A percentile compares a stretch with the other conserved stretches of the same genome.
Conservation (phyloP, 169 alveolate genomes). For the Cyclospora cayetanensis region DNA sequence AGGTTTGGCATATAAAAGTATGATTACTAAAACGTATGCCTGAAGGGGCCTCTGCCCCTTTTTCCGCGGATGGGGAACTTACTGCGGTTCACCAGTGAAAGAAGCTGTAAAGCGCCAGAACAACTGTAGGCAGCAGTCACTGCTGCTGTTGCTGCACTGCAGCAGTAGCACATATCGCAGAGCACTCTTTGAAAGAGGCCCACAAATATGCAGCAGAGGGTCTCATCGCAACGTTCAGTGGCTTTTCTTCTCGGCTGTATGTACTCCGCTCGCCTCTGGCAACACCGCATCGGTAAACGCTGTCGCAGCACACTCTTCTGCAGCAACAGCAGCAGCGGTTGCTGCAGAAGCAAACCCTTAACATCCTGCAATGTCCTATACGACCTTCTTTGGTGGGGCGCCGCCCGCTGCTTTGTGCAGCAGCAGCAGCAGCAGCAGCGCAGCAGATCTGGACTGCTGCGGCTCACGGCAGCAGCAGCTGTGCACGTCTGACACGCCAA, state of each 20-base stretch:
- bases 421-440: slow-evolving; percentile 21
- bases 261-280: not conserved
- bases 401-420: slow-evolving; percentile 1
- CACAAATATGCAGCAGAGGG: not conserved
- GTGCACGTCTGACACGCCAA: not conserved
- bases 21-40: too few species aligned
- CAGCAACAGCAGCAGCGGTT: not conserved
- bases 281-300: not conserved
- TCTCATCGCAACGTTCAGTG: not conserved
- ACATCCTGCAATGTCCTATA: not conserved
- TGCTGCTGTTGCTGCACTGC: not conserved
- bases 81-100: not conserved
- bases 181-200: not conserved
- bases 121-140: not conserved
- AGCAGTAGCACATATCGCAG: not conserved
- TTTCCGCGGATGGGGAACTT: not conserved
- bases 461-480: not conserved
- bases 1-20: too few species aligned
- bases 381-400: not conserved
- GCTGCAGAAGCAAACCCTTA: not conserved
- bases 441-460: not conserved
- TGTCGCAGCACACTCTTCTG: not conserved
- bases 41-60: not conserved
- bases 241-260: not conserved
- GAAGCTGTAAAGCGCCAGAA: not conserved